Evolutionary conservation across 2,329 filamentous ascomycete species (phyloP).

Genomic region (Scedosporium boydii): DNA sequence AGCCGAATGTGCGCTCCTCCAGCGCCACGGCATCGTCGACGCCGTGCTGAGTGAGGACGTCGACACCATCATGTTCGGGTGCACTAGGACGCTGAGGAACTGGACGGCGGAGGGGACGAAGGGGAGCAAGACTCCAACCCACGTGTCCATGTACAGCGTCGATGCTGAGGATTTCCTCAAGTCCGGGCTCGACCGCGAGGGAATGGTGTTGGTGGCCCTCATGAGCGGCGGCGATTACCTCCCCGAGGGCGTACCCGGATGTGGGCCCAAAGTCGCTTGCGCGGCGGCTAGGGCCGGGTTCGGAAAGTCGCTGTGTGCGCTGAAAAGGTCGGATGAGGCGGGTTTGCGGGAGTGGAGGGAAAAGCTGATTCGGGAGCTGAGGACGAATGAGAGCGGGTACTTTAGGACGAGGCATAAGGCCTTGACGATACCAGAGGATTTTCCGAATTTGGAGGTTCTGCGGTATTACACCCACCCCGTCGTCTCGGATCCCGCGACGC

Average conservation of each 20-base stretch:
- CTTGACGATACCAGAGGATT: conserved; percentile 66
- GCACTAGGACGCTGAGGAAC: conserved; percentile 65
- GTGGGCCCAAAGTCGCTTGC: conserved; percentile 79
- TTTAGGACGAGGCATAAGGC: conserved; percentile 70
- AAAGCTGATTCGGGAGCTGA: conserved; percentile 62
- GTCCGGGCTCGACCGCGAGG: conserved; percentile 65
- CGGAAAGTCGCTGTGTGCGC: conserved; percentile 61
- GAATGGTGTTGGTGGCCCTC: conserved; percentile 87
- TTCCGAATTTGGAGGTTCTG: conserved; percentile 71
- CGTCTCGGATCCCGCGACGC: conserved; percentile 53
- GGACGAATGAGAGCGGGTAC: conserved; percentile 71
- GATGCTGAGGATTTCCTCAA: conserved; percentile 37
- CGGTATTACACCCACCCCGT: conserved; percentile 82
- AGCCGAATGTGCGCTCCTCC: conserved; percentile 84
- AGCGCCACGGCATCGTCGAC: conserved; percentile 75
- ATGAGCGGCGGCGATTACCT: conserved; percentile 96
- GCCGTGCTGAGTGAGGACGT: conserved; percentile 94
- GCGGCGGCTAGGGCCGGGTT: conserved; percentile 86
- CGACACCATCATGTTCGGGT: conserved; percentile 96
- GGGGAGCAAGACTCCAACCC: conserved; percentile 64
- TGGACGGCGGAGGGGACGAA: conserved; percentile 66
- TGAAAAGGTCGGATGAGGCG: conserved; percentile 48
- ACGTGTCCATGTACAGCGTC: conserved; percentile 73
- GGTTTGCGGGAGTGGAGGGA: conserved; percentile 63
- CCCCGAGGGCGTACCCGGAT: conserved; percentile 77